These are phyloP conservation scores for Pythium rishiriense DNA, from an alignment of 352 stramenopile genomes.

Conservation along the genomic window DNA sequence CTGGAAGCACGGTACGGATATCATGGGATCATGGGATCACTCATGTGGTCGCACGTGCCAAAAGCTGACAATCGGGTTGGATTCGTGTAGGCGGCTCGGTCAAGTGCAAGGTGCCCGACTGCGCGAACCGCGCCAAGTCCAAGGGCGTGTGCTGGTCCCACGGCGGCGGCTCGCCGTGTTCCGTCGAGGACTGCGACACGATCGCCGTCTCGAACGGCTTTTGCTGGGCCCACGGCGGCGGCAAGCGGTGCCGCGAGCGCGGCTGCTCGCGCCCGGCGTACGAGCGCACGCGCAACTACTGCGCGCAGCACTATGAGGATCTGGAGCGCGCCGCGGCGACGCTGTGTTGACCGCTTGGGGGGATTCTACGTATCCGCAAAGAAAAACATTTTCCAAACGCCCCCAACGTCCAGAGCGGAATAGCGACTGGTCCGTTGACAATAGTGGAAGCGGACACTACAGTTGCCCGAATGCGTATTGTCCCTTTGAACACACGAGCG, in stretches of 20 bases:
- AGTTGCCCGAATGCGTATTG: too few relatives aligned
- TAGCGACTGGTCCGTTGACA: too few relatives aligned
- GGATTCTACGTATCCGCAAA: too few relatives aligned
- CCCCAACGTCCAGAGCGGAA: too few relatives aligned
- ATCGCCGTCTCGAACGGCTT: conserved; percentile 29
- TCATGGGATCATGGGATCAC: too few relatives aligned
- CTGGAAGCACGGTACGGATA: conserved; percentile 25
- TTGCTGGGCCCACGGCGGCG: conserved; percentile 34
- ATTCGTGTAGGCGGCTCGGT: conserved; percentile 22
- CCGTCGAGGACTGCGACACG: conserved; percentile 17
- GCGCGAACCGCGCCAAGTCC: conserved; percentile 30
- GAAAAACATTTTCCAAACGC: too few relatives aligned
- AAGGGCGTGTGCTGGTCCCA: conserved; percentile 30
- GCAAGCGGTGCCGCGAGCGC: conserved; percentile 21
- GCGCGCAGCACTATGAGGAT: conserved; percentile 17
- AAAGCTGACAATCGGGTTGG: neutral
- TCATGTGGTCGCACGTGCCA: too few relatives aligned
- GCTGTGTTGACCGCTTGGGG: too few relatives aligned
- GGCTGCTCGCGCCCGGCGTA: conserved; percentile 27
- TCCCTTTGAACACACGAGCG: too few relatives aligned
- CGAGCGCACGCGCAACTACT: conserved; percentile 26
- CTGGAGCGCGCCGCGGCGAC: neutral
- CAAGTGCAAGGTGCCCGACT: conserved; percentile 23
- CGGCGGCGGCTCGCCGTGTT: conserved; percentile 21
- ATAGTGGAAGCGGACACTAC: too few relatives aligned